phyloP scores from a whole-genome alignment of 495 filamentous ascomycete genomes.

The Acidiella bohemica region DNA sequence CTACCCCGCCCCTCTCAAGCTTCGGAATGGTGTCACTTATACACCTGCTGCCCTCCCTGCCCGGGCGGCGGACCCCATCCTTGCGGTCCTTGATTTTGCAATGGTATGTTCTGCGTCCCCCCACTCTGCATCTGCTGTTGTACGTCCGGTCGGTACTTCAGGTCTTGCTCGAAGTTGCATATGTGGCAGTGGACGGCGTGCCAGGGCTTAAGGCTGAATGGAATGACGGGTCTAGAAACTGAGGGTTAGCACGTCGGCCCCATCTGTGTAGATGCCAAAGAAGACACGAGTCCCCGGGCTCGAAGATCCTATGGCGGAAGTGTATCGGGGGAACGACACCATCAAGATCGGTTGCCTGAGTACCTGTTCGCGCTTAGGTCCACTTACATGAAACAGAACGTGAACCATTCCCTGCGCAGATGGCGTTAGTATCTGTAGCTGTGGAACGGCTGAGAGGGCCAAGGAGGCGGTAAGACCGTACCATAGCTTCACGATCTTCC shows the following conservation, averaged over 20 bases:
- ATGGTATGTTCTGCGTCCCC: constrained; percentile 18
- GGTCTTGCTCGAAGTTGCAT: constrained; percentile 32
- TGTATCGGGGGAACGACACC: too few species aligned
- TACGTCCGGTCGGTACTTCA: constrained; percentile 31
- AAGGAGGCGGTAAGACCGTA: constrained; percentile 2
- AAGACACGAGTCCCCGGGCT: too few species aligned
- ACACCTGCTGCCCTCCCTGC: constrained; percentile 3
- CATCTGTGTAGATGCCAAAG: too few species aligned
- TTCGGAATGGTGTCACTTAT: too few species aligned
- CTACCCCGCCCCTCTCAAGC: too few species aligned
- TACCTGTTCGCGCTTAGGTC: too few species aligned
- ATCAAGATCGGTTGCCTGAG: too few species aligned
- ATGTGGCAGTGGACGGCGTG: constrained; percentile 31
- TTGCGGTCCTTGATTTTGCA: constrained; percentile 32
- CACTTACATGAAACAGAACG: constrained; percentile 34
- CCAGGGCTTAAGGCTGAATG: constrained; percentile 30
- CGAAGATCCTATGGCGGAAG: too few species aligned
- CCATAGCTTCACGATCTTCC: constrained; percentile 27
- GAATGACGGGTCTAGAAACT: constrained; percentile 31
- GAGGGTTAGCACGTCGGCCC: too few species aligned
- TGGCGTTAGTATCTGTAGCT: neutral
- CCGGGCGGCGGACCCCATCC: constrained; percentile 22
- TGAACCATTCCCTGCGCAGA: constrained; percentile 31
- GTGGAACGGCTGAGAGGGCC: neutral
- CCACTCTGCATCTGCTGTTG: constrained; percentile 21